These are phyloP conservation scores for Candida rishiriensis DNA, from an alignment of 805 yeast species.

Conservation along the genomic window DNA sequence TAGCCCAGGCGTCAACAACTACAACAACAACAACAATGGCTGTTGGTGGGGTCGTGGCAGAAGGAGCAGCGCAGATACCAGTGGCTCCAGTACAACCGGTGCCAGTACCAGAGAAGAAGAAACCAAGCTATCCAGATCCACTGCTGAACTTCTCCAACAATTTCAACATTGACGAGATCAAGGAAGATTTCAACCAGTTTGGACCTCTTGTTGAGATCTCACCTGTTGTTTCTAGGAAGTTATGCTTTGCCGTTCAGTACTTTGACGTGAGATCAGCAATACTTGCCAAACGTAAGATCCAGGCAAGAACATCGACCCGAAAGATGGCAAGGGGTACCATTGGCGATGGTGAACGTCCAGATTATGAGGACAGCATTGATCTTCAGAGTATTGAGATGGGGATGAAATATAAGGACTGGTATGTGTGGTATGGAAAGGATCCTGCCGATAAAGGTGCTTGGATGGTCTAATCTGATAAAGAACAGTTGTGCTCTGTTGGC, in stretches of 20 bases:
- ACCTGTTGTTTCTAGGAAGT: constrained; percentile 62
- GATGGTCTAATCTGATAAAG: constrained; percentile 6
- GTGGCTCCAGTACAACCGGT: too few relatives aligned
- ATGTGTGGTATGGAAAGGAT: constrained; percentile 63
- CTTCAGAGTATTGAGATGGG: constrained; percentile 23
- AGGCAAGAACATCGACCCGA: constrained; percentile 15
- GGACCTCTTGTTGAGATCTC: constrained; percentile 60
- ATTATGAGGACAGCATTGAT: not conserved
- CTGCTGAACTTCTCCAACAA: constrained; percentile 36
- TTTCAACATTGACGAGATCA: constrained; percentile 41
- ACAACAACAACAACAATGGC: not conserved
- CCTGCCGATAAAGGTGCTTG: constrained; percentile 47
- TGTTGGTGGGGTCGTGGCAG: too few relatives aligned
- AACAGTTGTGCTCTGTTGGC: too few relatives aligned
- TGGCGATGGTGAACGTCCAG: not conserved
- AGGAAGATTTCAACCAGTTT: constrained; percentile 46
- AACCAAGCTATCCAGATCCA: constrained; percentile 39
- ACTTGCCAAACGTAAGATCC: constrained; percentile 46
- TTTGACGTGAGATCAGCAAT: constrained; percentile 58
- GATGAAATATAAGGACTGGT: constrained; percentile 54
- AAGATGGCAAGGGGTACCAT: not conserved
- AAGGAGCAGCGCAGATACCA: too few relatives aligned
- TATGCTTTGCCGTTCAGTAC: constrained; percentile 58
- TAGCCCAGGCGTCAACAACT: not conserved
- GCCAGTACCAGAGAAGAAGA: constrained; percentile 11